Evolutionary conservation across 257 asterid genomes (phyloP), one percentile per base, ranked within the genome.

Genomic region (Thymus mandschuricus): DNA sequence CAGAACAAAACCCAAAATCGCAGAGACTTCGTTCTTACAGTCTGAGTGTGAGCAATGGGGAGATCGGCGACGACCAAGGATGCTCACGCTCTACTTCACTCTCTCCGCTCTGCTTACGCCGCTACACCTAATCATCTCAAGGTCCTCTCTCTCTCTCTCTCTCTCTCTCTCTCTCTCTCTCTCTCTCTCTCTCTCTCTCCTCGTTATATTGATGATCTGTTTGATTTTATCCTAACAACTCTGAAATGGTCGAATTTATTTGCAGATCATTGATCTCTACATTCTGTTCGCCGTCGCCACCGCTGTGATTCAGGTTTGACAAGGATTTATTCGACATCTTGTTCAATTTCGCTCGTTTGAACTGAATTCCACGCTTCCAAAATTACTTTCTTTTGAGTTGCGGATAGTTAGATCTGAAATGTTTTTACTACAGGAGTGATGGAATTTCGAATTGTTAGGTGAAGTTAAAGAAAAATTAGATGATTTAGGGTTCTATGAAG

Each of bases 261-360:
- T 65, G 56, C 90, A 92, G 96, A 87, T 92, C 85, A 92, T 89
- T 68, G 98, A 92, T 80, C 78, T 89, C 40, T 89, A 89, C 79
- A 79, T 86, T 65, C 71, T 89, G 41, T 92, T 92, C 64, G 96
- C 93, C 0, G 71, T 86, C 38, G 29, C 51, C 77, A 89, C 93
- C 60, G 97, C 97, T 70, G 62, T 89, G 45, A 79, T 89, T 81
- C 96, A 92, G 92, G 97, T 91, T 69, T 29, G 41, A 34, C 29
- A 2, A 38, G n/a, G 57, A 59, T 54, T 71, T 68, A 66, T 41
- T 54, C 10, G 9, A 7, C 52, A 6, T 10, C 5, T 21, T 10
- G 44, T 58, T 21, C 21, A 49, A 29, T 48, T 61, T 34, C 10
- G 43, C 52, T 45, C 49, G 5, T 35, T 72, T 10, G 21, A 13